Percentiles rank a stretch among this genome's conserved stretches.
phyloP scores from a whole-genome alignment of 257 asterid species.

The Fraxinus quadrangulata region DNA sequence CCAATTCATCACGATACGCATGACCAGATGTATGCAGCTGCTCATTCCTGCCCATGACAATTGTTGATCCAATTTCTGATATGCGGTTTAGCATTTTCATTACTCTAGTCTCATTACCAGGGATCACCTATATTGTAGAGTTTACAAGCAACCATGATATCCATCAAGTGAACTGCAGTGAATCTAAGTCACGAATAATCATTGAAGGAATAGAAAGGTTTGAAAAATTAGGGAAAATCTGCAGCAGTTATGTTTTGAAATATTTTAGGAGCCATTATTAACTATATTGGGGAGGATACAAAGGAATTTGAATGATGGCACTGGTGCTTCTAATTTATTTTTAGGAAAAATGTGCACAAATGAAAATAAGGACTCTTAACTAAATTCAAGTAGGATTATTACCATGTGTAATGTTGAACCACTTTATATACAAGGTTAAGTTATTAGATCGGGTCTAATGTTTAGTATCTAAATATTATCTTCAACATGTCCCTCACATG shows the following conservation, averaged over 20 bases:
- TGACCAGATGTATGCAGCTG: conserved; percentile 95
- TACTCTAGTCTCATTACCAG: conserved; percentile 96
- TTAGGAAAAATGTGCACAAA: background rate
- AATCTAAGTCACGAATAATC: conserved; percentile 4
- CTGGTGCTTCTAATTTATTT: background rate
- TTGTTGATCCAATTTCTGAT: conserved; percentile 85
- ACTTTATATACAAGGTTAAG: too few relatives aligned
- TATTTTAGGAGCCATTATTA: background rate
- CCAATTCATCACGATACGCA: conserved; percentile 97
- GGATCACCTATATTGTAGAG: conserved; percentile 72
- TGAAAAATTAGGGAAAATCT: background rate
- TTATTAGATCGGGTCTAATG: too few relatives aligned
- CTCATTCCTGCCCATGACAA: conserved; percentile 96
- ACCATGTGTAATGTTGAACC: background rate
- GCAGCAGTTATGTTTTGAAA: background rate
- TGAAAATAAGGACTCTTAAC: background rate
- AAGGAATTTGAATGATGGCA: background rate
- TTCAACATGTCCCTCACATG: too few relatives aligned
- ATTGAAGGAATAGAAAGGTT: conserved; percentile 14
- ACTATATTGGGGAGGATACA: background rate
- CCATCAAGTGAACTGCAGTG: conserved; percentile 17
- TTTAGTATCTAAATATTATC: too few relatives aligned
- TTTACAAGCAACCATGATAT: conserved; percentile 26
- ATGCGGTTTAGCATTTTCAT: conserved; percentile 95
- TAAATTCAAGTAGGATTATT: background rate